These are phyloP conservation scores for Neobulgaria alba DNA, from an alignment of 2,329 filamentous ascomycete species.

Conservation along the genomic window DNA sequence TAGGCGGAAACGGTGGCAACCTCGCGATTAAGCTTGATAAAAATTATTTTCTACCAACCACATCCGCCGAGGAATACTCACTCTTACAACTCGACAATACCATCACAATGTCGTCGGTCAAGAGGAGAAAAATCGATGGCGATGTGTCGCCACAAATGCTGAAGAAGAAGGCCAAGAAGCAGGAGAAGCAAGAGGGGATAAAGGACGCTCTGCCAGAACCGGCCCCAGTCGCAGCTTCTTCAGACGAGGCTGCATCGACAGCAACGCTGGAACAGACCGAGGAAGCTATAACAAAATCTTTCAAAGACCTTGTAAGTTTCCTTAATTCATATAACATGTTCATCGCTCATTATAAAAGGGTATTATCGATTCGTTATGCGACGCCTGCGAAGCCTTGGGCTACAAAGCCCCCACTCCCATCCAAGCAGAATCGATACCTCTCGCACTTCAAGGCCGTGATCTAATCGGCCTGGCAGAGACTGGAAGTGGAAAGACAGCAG, in stretches of 20 bases:
- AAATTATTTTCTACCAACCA: conserved; percentile 20
- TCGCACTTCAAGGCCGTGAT: conserved; percentile 71
- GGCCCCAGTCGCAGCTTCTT: conserved; percentile 6
- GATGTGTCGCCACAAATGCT: too few species aligned
- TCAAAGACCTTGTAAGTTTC: conserved; percentile 37
- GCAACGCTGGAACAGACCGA: conserved; percentile 18
- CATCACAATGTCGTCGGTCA: conserved; percentile 25
- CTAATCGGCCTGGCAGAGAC: conserved; percentile 93
- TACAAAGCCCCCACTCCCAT: conserved; percentile 87
- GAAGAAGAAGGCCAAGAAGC: conserved; percentile 15
- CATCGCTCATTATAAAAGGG: conserved; percentile 42
- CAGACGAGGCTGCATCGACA: conserved; percentile 18
- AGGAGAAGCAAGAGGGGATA: conserved; percentile 2
- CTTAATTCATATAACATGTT: background rate
- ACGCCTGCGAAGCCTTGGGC: conserved; percentile 73
- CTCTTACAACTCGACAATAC: conserved; percentile 2
- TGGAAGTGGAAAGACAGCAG: conserved; percentile 90
- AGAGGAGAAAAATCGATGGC: conserved; percentile 26
- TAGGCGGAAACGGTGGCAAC: too few species aligned
- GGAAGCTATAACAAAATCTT: conserved; percentile 32
- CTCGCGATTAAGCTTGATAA: too few species aligned
- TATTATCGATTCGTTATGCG: conserved; percentile 77
- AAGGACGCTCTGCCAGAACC: conserved; percentile 7
- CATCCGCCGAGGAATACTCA: background rate
- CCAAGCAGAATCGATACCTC: conserved; percentile 74